Conservation (phyloP, 768 basidiomycete genomes). For the Leccinum variicolor region DNA sequence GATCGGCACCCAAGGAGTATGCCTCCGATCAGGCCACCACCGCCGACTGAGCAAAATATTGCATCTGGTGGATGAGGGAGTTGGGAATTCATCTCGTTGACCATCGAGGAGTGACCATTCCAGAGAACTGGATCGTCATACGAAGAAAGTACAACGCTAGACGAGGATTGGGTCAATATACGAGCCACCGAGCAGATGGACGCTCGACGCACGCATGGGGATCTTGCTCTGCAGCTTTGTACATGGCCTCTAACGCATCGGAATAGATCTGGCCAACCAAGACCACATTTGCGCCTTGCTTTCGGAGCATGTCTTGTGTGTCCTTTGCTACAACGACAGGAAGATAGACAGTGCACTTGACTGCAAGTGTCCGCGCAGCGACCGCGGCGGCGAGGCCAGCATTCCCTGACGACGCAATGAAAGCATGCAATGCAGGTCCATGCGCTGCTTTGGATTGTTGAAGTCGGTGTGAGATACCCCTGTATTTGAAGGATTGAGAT, state of each 20-base stretch:
- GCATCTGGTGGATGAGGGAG: conserved; percentile 58
- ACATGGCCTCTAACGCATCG: conserved; percentile 54
- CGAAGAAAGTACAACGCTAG: conserved; percentile 65
- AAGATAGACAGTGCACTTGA: conserved; percentile 67
- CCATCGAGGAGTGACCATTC: conserved; percentile 77
- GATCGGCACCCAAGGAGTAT: conserved; percentile 62
- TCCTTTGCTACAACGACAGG: conserved; percentile 49
- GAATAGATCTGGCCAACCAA: conserved; percentile 56
- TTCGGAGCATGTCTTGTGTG: conserved; percentile 48
- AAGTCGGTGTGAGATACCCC: conserved; percentile 64
- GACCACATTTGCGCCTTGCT: conserved; percentile 56
- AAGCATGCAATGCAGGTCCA: conserved; percentile 55
- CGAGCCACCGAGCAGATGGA: background rate
- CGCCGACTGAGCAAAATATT: conserved; percentile 77
- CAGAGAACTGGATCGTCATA: conserved; percentile 69
- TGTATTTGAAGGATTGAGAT: conserved; percentile 72
- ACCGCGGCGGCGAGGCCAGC: conserved; percentile 72
- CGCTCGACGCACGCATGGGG: conserved; percentile 47
- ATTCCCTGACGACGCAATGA: conserved; percentile 78
- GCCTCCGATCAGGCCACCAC: conserved; percentile 69
- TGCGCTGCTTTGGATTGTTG: conserved; percentile 46
- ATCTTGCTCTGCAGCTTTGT: conserved; percentile 41
- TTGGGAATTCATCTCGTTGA: conserved; percentile 58
- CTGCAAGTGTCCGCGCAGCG: conserved; percentile 50
- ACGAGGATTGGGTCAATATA: background rate